Percentiles rank a stretch among this genome's conserved stretches.
Conservation (phyloP, 1,284 basidiomycete genomes). For the Ustilago xerochloae region DNA sequence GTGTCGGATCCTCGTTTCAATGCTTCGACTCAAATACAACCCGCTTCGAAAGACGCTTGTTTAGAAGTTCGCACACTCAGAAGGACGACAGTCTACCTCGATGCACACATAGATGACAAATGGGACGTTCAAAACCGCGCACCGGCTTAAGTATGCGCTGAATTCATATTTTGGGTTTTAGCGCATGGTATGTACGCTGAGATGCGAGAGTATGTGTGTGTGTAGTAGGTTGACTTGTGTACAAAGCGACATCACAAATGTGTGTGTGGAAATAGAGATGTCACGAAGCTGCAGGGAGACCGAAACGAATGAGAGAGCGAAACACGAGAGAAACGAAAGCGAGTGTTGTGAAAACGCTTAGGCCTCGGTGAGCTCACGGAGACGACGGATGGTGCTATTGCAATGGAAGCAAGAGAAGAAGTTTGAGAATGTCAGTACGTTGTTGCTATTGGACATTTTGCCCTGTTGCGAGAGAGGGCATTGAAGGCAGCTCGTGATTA, state of each 20-base stretch:
- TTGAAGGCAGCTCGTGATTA: background rate
- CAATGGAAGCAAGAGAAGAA: background rate
- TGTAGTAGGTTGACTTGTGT: conserved; percentile 32
- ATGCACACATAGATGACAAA: background rate
- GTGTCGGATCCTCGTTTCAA: background rate
- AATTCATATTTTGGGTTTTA: conserved; percentile 14
- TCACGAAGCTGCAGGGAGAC: conserved; percentile 23
- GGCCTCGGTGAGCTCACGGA: conserved; percentile 68
- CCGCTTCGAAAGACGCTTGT: too few relatives aligned
- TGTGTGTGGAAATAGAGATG: conserved; percentile 1
- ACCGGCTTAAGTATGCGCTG: conserved; percentile 1
- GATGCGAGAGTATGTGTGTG: conserved; percentile 25
- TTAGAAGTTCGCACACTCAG: background rate
- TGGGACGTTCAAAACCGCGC: conserved; percentile 18
- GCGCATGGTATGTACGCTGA: conserved; percentile 10
- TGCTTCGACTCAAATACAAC: too few relatives aligned
- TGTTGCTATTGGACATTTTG: background rate
- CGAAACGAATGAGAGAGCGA: conserved; percentile 19
- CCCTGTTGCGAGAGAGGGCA: background rate
- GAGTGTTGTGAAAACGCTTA: conserved; percentile 39
- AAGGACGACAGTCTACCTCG: background rate
- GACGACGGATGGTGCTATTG: conserved; percentile 68
- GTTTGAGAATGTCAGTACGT: conserved; percentile 10
- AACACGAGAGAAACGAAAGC: conserved; percentile 4
- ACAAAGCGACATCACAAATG: conserved; percentile 27